Base-by-base conservation (phyloP, 1,139 yeast genomes). In the Suhomyces atakaporum region DNA sequence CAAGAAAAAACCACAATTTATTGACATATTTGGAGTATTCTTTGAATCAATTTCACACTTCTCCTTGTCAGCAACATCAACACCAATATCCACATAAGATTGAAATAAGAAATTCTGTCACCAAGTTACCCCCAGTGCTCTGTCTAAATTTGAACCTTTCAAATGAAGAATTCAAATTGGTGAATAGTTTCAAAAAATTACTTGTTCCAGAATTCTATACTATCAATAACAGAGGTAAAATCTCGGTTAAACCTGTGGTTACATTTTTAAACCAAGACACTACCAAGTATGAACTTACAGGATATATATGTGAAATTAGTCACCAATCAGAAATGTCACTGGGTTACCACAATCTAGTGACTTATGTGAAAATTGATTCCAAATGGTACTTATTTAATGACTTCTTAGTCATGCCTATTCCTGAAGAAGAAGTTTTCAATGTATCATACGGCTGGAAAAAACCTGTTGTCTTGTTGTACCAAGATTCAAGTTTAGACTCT, bases 311-410 rank as follows among this genome's bases (percentile, higher is more conserved):
- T 30, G 84, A 81, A 50, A 73, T 84, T 4, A 73, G 76, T 14
- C 84, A 79, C 29, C 77, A 75, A 23, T 67, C 75, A 3, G 77
- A 75, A 12, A 45, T 59, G 10, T 49, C 66, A 4, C 66, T 66
- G 29, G 78, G 78, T 3, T 73, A 69, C 31, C 84, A 83, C 46
- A 69, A 67, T 50, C 59, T 83, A 38, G 82, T 85, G 1, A 72
- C 88, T 0, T 78, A 74, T 45, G 69, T 79, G 5, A 73, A 73
- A 37, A 66, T 79, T n/a, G 65, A 59, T 11, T 72, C 68, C 34
- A 69, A 69, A 37, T 94, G 99, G 98, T 79, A 74, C 49, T 60
- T 94, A 51, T 89, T 94, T 58, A 94, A 94, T 54, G 97, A 94
- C 59, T 94, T 90, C 60, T 66, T 92, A 49, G 97, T 89, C n/a